Evolutionary conservation across 1,139 yeast genomes (phyloP).

Genomic region (Taphrina flavorubra): DNA sequence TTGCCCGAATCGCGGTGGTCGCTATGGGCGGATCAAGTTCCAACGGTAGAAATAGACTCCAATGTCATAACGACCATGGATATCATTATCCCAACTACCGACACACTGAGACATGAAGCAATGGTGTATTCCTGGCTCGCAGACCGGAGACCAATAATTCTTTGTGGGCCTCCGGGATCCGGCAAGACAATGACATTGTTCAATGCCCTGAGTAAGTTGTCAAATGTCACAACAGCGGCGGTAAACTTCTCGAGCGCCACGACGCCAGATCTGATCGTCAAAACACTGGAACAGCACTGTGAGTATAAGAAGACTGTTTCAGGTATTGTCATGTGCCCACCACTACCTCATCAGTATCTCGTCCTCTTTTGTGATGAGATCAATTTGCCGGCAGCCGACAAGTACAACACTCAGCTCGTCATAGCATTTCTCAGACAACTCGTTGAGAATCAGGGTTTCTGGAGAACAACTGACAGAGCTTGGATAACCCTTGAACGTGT

Average conservation of each 20-base stretch:
- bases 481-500: constrained; percentile 74
- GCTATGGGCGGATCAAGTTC: constrained; percentile 58
- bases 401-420: constrained; percentile 76
- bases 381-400: constrained; percentile 76
- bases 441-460: constrained; percentile 76
- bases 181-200: constrained; percentile 93
- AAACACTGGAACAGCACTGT: constrained; percentile 75
- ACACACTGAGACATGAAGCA: constrained; percentile 71
- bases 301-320: constrained; percentile 61
- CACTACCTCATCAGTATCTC: constrained; percentile 68
- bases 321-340: constrained; percentile 66
- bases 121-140: constrained; percentile 64
- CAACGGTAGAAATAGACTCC: constrained; percentile 62
- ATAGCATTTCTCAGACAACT: constrained; percentile 79
- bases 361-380: constrained; percentile 93
- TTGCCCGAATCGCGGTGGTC: constrained; percentile 61
- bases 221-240: constrained; percentile 66
- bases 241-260: constrained; percentile 87
- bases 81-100: constrained; percentile 76
- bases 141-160: constrained; percentile 66
- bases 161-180: constrained; percentile 98
- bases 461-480: constrained; percentile 64
- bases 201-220: constrained; percentile 66
- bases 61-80: constrained; percentile 68
- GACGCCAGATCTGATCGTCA: constrained; percentile 65